Base-by-base conservation (phyloP, 768 basidiomycete genomes). In the Serendipita indica region DNA sequence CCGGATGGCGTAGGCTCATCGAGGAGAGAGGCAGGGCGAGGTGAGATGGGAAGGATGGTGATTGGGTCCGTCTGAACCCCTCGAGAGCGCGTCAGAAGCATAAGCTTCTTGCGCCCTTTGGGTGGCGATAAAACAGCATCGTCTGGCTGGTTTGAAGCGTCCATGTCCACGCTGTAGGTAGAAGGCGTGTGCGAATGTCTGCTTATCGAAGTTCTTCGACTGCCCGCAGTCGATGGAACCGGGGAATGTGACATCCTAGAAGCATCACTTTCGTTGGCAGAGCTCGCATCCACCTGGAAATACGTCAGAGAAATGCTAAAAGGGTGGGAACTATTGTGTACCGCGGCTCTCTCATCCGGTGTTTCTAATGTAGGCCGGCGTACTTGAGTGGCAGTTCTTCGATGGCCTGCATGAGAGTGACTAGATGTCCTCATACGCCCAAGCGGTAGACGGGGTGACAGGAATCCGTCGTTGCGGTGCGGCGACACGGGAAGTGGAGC, bases 31-130 rank as follows among this genome's bases (percentile, higher is more conserved):
- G 32, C 18, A 37, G 45, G 58, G 20, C 63, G 62, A 16, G 25
- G 27, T 57, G 60, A 43, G 10, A 25, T 57, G 33, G 60, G 57
- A 74, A 72, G 16, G 70, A 64, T 18, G 65, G 67, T 63, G 58
- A 57, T 69, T 30, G 70, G 64, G 41, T 88, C 84, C 1, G 86
- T 88, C 66, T 89, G 89, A 4, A 85, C 76, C 12, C 77, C 82
- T 41, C 79, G 75, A 27, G 81, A 82, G 2, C 79, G 77, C 22
- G 79, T 81, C 3, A 82, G 73, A 18, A 83, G 74, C 57, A 82
- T 67, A 32, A 71, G 62, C 5, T 66, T 65, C 57, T 65, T 64
- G 45, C 61, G 65, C 39, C 68, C 64, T 58, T 68, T 64, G 0
- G 65, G 64, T 18, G 63, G 60, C 33, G 49, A 54, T 25, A n/a